Percentiles rank a stretch among this genome's conserved stretches.
Evolutionary conservation across 306 rosid species (phyloP).

Genomic region (Casuarina glauca): DNA sequence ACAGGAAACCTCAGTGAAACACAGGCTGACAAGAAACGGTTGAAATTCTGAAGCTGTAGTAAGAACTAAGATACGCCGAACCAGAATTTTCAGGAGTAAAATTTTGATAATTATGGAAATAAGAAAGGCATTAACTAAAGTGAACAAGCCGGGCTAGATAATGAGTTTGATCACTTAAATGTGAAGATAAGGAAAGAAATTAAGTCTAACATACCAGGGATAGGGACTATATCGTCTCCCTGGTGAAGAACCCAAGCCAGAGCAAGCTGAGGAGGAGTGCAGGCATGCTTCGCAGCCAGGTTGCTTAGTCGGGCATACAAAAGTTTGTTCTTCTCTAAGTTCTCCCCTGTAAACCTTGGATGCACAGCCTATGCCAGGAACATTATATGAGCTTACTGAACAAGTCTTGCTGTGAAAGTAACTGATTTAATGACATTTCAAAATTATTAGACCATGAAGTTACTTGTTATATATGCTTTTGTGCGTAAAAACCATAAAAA

Average conservation of each 20-base stretch:
- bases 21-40: neutral
- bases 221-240: constrained; percentile 62
- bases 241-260: constrained; percentile 74
- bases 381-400: constrained; percentile 17
- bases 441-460: neutral
- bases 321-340: constrained; percentile 64
- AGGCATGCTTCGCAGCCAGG: constrained; percentile 51
- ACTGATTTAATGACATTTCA: neutral
- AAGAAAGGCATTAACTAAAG: neutral
- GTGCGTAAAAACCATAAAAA: neutral
- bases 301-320: constrained; percentile 42
- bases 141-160: neutral
- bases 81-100: neutral
- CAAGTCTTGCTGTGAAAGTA: neutral
- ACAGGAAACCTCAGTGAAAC: neutral
- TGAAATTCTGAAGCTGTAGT: neutral
- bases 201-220: constrained; percentile 53
- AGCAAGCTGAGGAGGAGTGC: constrained; percentile 64
- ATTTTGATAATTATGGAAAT: neutral
- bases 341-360: constrained; percentile 66
- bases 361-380: constrained; percentile 41
- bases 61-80: neutral
- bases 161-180: constrained; percentile 8
- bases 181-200: constrained; percentile 1
- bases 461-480: neutral